Base-by-base conservation (phyloP, 306 rosid genomes). In the Astragalus membranaceus region DNA sequence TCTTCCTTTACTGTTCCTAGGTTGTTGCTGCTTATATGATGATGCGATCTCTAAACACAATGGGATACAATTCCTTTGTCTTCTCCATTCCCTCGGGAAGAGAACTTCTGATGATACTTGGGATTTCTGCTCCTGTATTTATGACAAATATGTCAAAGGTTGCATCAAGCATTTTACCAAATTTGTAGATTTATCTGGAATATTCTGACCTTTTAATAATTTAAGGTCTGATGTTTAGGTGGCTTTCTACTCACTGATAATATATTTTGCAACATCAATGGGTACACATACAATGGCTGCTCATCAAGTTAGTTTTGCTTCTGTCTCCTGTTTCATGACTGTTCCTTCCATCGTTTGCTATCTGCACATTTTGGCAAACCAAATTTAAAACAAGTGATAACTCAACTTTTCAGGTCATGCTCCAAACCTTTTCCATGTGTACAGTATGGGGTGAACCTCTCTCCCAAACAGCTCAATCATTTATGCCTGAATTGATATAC, bases 361-460 rank as follows among this genome's bases (percentile, higher is more conserved):
- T 77, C 35, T 69, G 69, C 36, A 8, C 43, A 16, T 73, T 29
- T 46, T 56, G 2, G 13, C 36, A 65, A 69, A 63, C 49, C 16
- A 75, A 73, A 30, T 15, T 68, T 59, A 37, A 13, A 39, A 67
- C 49, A 73, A 72, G 16, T 74, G 76, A 65, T 77, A 43, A 73
- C 32, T 53, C 56, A 48, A 56, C 75, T 23, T 67, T 72, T 64
- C 78, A 93, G 98, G 98, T 90, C 85, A 85, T 93, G 97, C 50
- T 93, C 71, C 98, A 93, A 88, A 82, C 88, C 9, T 87, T 84
- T 75, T 63, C 69, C 80, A 85, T 81, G 81, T 88, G 96, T 84
- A 84, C 97, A 0, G 97, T 93, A 48, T 93, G 93, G 97, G 98
- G 98, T 48, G 97, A 93, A 75, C 98, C 98, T 79, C 93, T 93